Evolutionary conservation across 164 flowering plant species (phyloP), one percentile per base, ranked within the genome.

Genomic region (Nymphaea thermarum): DNA sequence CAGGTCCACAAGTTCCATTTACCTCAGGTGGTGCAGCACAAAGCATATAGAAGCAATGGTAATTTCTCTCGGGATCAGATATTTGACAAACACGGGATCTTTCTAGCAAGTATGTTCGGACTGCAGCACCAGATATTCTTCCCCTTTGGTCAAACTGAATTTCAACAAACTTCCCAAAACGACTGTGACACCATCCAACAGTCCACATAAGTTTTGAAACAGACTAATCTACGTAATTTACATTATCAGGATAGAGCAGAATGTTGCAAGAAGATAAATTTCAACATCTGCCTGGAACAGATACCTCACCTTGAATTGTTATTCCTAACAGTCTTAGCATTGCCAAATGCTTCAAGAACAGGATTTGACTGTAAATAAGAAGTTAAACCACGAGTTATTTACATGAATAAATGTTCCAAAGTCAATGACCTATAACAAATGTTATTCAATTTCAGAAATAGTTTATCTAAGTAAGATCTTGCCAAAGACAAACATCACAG

Each of bases 141-240:
- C 99, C 98, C 51, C 66, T 74, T 70, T 81, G 79, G 66, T 95
- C 97, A 81, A 95, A 95, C 75, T 95, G 99, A 75, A 95, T 77
- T 82, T 95, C 99, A 76, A 95, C 99, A 78, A 95, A 95, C 85
- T 95, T 95, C 64, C 99, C 99, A 78, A 95, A 95, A 43, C 99
- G 99, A 79, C 99, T 95, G 84, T 47, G 55, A 47, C 55, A 47
- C 55, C 55, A 47, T 47, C 55, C 55, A 25, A 25, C 36, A 25
- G 36, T 25, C 36, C 36, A 25, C 36, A 47, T 12, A 47, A 12
- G 55, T 4, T 47, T 47, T 6, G 3, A 47, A 47, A 47, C 55
- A 47, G 55, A 7, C 55, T 6, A 47, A 47, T 47, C 36, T 25
- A 25, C 36, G 36, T 25, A 25, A 25, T 1, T 25, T 25, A 25